Evolutionary conservation across 2,329 filamentous ascomycete species (phyloP).

Genomic region (Cryphonectria nitschkei): DNA sequence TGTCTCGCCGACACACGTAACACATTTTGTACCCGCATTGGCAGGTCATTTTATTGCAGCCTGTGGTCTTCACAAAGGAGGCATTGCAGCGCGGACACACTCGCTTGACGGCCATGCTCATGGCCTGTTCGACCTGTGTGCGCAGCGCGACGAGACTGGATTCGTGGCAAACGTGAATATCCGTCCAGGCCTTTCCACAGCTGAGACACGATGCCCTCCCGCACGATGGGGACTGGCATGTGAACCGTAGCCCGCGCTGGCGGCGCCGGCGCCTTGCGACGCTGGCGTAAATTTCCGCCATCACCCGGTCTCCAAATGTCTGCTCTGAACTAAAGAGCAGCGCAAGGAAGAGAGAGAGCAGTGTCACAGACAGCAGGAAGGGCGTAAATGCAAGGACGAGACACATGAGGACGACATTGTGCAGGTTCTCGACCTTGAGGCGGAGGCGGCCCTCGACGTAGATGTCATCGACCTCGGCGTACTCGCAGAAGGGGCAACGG

Average conservation of each 20-base stretch:
- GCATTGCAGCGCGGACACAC: slow-evolving; percentile 91
- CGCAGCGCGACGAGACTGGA: slow-evolving; percentile 80
- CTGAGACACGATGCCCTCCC: slow-evolving; percentile 74
- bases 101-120: slow-evolving; percentile 91
- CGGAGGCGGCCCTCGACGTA: slow-evolving; percentile 65
- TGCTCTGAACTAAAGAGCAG: slow-evolving; percentile 48
- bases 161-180: slow-evolving; percentile 90
- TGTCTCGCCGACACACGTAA: slow-evolving; percentile 87
- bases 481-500: slow-evolving; percentile 87
- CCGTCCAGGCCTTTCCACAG: slow-evolving; percentile 81
- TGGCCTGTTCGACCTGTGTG: slow-evolving; percentile 88
- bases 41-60: slow-evolving; percentile 97
- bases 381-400: slow-evolving; percentile 58
- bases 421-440: slow-evolving; percentile 56
- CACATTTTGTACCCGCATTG: slow-evolving; percentile 98
- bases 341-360: slow-evolving; percentile 51
- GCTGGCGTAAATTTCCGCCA: slow-evolving; percentile 59
- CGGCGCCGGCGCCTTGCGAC: slow-evolving; percentile 70
- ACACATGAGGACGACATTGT: slow-evolving; percentile 54
- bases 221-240: slow-evolving; percentile 73
- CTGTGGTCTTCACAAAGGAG: slow-evolving; percentile 88
- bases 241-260: slow-evolving; percentile 75
- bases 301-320: slow-evolving; percentile 47
- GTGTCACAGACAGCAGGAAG: slow-evolving; percentile 56
- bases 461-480: slow-evolving; percentile 83